Percentiles rank a stretch among this genome's conserved stretches.
Evolutionary conservation across 345 rosid species (phyloP).

Genomic region (Turritis glabra): DNA sequence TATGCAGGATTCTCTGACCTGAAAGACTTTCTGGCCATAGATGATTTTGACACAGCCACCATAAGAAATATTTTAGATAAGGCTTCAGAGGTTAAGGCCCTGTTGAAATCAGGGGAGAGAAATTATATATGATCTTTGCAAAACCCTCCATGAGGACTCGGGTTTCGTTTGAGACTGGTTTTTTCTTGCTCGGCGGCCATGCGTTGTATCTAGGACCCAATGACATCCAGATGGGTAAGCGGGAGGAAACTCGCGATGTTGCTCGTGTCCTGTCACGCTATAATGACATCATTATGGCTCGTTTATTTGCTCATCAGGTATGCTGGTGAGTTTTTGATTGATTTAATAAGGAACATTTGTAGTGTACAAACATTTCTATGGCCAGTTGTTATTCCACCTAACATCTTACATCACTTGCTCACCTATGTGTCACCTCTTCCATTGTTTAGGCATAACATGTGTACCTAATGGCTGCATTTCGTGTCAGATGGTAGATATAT

Average conservation of each 20-base stretch:
- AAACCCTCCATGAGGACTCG: constrained; percentile 98
- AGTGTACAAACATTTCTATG: neutral
- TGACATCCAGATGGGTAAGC: constrained; percentile 96
- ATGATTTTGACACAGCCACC: constrained; percentile 83
- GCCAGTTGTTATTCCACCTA: constrained; percentile 25
- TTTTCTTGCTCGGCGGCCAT: constrained; percentile 95
- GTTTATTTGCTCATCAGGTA: constrained; percentile 98
- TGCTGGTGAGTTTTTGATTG: constrained; percentile 63
- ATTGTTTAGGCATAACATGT: constrained; percentile 39
- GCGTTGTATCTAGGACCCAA: constrained; percentile 85
- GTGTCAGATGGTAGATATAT: constrained; percentile 31
- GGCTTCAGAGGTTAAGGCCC: constrained; percentile 82
- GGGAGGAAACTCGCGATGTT: constrained; percentile 94
- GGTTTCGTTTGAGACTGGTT: constrained; percentile 95
- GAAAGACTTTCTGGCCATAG: constrained; percentile 79
- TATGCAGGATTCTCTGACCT: constrained; percentile 48
- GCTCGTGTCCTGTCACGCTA: constrained; percentile 91
- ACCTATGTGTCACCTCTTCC: constrained; percentile 35
- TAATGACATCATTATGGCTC: constrained; percentile 94
- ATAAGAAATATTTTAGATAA: constrained; percentile 66
- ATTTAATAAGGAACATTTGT: neutral
- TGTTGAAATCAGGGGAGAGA: constrained; percentile 83
- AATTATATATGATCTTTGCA: constrained; percentile 81
- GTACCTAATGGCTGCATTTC: constrained; percentile 36
- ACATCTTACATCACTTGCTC: constrained; percentile 31